Evolutionary conservation across 2,329 filamentous ascomycete species (phyloP).

Genomic region (Fusarium tjaetaba): DNA sequence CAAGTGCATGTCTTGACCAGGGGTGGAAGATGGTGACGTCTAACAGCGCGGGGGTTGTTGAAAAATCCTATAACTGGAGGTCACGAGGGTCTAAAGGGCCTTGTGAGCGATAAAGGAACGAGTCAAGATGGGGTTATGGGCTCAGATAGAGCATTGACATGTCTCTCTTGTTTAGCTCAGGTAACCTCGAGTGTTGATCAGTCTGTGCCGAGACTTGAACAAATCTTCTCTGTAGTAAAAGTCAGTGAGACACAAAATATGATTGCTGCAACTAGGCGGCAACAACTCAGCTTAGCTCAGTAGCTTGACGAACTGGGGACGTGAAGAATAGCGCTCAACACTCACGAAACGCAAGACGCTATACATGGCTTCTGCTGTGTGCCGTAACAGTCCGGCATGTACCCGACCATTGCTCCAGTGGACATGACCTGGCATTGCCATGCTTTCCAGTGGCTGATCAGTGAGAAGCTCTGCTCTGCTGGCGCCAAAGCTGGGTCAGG

Average conservation of each 20-base stretch:
- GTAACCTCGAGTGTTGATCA: not conserved
- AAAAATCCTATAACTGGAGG: slow-evolving; percentile 20
- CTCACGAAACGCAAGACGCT: slow-evolving; percentile 17
- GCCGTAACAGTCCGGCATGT: slow-evolving; percentile 14
- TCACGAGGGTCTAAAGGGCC: slow-evolving; percentile 33
- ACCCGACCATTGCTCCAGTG: slow-evolving; percentile 3
- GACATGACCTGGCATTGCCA: slow-evolving; percentile 8
- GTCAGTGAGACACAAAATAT: slow-evolving; percentile 12
- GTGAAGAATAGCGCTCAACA: not conserved
- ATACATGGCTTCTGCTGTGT: slow-evolving; percentile 16
- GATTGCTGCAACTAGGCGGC: slow-evolving; percentile 18
- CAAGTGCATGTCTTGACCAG: slow-evolving; percentile 19
- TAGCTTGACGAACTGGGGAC: not conserved
- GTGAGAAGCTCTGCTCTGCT: slow-evolving; percentile 28
- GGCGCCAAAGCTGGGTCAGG: slow-evolving; percentile 10
- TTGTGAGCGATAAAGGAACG: slow-evolving; percentile 11
- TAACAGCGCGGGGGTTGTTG: slow-evolving; percentile 33
- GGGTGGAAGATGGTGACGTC: slow-evolving; percentile 35
- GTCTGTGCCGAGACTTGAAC: not conserved
- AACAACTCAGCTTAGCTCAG: not conserved
- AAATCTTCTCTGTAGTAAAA: not conserved
- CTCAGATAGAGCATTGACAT: slow-evolving; percentile 19
- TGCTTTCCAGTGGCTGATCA: slow-evolving; percentile 22
- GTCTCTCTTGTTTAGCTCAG: not conserved
- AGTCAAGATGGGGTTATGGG: slow-evolving; percentile 12